Evolutionary conservation across 257 asterid species (phyloP).

Genomic region (Solanum appendiculatum): DNA sequence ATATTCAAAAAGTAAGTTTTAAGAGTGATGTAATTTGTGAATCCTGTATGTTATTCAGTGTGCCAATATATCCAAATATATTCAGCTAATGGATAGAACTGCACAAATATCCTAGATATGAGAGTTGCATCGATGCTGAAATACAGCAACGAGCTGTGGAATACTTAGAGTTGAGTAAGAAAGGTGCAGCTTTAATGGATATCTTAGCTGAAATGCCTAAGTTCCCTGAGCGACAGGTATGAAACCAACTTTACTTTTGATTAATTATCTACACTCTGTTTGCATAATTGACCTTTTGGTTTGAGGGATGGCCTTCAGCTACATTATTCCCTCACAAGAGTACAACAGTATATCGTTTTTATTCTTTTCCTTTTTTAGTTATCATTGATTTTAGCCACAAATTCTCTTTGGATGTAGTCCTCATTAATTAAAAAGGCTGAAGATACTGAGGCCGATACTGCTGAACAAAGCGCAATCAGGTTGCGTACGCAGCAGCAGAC

Average conservation of each 20-base stretch:
- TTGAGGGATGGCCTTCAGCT: conserved; percentile 7
- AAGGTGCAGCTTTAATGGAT: conserved; percentile 81
- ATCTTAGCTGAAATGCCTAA: conserved; percentile 96
- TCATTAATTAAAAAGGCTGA: conserved; percentile 80
- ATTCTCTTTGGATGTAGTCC: conserved; percentile 41
- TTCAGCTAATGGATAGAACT: background rate
- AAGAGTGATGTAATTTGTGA: background rate
- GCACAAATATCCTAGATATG: conserved; percentile 46
- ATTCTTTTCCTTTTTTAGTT: background rate
- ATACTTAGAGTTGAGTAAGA: conserved; percentile 76
- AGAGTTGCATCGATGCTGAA: conserved; percentile 90
- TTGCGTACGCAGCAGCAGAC: conserved; percentile 60
- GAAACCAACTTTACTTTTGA: background rate
- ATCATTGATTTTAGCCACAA: background rate
- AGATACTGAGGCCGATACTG: conserved; percentile 88
- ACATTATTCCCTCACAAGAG: background rate
- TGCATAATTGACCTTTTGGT: conserved; percentile 1
- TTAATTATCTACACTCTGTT: background rate
- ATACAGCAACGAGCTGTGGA: conserved; percentile 94
- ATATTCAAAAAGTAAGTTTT: conserved; percentile 61
- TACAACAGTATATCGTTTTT: background rate
- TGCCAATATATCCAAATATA: conserved; percentile 5
- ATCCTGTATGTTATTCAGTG: background rate
- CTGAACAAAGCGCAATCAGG: conserved; percentile 92
- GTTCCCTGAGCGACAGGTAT: conserved; percentile 94